Evolutionary conservation across 805 yeast species (phyloP).

Genomic region (Tetrapisispora phaffii): DNA sequence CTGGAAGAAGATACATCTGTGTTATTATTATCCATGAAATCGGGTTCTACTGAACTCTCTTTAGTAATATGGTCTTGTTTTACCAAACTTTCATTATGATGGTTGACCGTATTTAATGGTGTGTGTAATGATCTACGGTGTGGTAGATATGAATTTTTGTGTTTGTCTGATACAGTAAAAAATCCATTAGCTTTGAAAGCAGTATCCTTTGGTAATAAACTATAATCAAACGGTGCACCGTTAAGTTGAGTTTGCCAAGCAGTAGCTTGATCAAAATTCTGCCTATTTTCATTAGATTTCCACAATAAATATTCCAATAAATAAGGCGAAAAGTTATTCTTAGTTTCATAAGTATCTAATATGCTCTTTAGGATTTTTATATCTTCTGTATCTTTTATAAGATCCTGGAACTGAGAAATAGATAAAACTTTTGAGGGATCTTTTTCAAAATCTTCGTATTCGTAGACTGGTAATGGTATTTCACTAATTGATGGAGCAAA

Average conservation of each 20-base stretch:
- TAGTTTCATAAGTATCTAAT: conserved; percentile 16
- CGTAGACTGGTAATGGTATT: conserved; percentile 47
- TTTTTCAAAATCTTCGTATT: conserved; percentile 24
- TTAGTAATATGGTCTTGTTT: conserved; percentile 7
- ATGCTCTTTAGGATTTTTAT: conserved; percentile 41
- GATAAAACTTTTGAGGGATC: conserved; percentile 4
- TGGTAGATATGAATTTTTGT: conserved; percentile 68
- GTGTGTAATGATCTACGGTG: conserved; percentile 61
- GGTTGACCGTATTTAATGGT: conserved; percentile 66
- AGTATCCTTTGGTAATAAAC: conserved; percentile 40
- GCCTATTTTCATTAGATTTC: conserved; percentile 15
- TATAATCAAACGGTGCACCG: conserved; percentile 20
- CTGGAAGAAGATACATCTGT: conserved; percentile 58
- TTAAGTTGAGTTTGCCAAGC: conserved; percentile 19
- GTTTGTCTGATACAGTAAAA: conserved; percentile 57
- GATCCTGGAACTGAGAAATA: conserved; percentile 40
- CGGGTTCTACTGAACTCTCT: conserved; percentile 17
- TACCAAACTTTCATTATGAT: conserved; percentile 39
- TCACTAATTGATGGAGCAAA: conserved; percentile 43
- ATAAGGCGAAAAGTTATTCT: not conserved
- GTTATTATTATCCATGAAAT: conserved; percentile 8
- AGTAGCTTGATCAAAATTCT: conserved; percentile 4
- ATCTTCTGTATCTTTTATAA: conserved; percentile 72
- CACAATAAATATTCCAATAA: conserved; percentile 17
- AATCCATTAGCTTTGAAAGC: conserved; percentile 69